Percentiles rank a stretch among this genome's conserved stretches.
Evolutionary conservation across 306 rosid genomes (phyloP).

Genomic region (Bauhinia variegata): DNA sequence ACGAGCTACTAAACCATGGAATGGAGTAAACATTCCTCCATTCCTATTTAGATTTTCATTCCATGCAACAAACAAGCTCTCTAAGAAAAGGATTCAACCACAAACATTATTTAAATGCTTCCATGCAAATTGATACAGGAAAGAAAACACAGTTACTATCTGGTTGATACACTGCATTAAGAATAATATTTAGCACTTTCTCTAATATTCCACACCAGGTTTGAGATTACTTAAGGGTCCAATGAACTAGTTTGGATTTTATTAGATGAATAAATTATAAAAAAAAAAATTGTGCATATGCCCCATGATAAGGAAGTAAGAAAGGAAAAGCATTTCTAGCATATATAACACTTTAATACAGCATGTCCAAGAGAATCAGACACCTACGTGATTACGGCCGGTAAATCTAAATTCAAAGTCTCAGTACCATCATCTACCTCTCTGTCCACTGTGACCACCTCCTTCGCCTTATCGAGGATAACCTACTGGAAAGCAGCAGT

Average conservation of each 20-base stretch:
- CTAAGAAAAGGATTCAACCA: background rate
- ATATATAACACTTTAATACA: background rate
- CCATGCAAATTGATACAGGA: background rate
- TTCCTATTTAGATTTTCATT: no score
- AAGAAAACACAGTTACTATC: no score
- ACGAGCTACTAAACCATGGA: no score
- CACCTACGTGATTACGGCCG: constrained; percentile 92
- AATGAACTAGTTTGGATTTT: background rate
- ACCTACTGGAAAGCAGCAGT: constrained; percentile 78
- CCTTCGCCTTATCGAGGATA: constrained; percentile 86
- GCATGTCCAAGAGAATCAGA: constrained; percentile 20
- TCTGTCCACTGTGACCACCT: constrained; percentile 76
- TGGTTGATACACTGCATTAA: no score
- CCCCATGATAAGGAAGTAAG: background rate
- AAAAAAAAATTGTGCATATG: background rate
- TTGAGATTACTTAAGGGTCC: background rate
- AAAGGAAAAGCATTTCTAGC: constrained; percentile 11
- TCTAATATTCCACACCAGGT: background rate
- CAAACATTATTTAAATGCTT: background rate
- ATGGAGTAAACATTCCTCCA: no score
- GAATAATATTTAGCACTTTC: background rate
- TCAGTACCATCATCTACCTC: constrained; percentile 95
- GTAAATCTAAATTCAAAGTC: constrained; percentile 74
- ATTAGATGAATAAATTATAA: background rate
- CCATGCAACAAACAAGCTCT: no score